Evolutionary conservation across 331 rosid genomes (phyloP).

Genomic region (Malus hybrid): DNA sequence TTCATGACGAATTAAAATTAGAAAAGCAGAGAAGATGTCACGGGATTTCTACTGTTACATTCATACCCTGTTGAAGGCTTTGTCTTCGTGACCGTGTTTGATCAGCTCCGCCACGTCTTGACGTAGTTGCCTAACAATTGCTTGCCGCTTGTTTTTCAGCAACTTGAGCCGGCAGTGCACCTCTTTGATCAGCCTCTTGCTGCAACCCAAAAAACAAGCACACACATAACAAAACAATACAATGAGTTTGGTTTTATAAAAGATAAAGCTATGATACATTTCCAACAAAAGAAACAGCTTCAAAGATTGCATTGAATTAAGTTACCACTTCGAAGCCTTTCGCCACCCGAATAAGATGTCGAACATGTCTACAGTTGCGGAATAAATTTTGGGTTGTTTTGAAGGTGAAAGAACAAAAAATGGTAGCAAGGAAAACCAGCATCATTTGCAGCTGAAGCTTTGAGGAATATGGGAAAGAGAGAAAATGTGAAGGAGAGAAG

Average conservation of each 20-base stretch:
- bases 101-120: constrained; percentile 51
- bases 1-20: background rate
- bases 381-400: constrained; percentile 10
- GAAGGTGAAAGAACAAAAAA: background rate
- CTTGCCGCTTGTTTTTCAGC: constrained; percentile 49
- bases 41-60: background rate
- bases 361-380: constrained; percentile 43
- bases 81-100: constrained; percentile 38
- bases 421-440: background rate
- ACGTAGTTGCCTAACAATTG: constrained; percentile 42
- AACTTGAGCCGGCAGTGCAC: constrained; percentile 48
- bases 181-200: constrained; percentile 54
- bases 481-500: background rate
- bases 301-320: background rate
- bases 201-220: constrained; percentile 15
- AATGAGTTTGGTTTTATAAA: background rate
- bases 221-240: background rate
- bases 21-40: background rate
- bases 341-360: constrained; percentile 71
- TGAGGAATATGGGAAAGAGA: background rate
- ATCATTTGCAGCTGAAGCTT: constrained; percentile 1
- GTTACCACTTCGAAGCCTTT: constrained; percentile 78
- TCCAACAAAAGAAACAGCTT: background rate
- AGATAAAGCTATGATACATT: background rate
- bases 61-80: constrained; percentile 53